phyloP scores from a whole-genome alignment of 371 early-diverging fungal species.

The Cladochytrium tenue region DNA sequence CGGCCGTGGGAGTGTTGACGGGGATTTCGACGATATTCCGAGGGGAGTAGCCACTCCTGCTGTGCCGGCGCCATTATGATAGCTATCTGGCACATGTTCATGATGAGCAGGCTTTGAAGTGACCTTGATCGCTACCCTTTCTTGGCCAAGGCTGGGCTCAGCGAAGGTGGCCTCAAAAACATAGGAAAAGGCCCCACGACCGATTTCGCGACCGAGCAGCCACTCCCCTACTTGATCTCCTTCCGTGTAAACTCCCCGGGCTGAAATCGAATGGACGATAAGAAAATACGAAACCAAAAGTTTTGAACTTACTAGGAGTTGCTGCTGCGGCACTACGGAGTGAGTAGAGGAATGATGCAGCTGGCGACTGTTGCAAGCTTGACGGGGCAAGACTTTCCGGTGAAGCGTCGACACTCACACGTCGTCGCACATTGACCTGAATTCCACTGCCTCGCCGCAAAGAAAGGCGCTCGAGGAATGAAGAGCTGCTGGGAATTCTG shows the following conservation, averaged over 20 bases:
- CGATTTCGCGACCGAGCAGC: slow-evolving; percentile 58
- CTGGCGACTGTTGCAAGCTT: not conserved
- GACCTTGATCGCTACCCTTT: slow-evolving; percentile 43
- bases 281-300: not conserved
- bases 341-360: not conserved
- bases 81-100: not conserved
- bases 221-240: slow-evolving; percentile 73
- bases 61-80: not conserved
- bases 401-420: not conserved
- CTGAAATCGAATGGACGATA: not conserved
- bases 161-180: slow-evolving; percentile 61
- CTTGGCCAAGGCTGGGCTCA: slow-evolving; percentile 15
- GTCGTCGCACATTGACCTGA: not conserved
- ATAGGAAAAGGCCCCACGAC: slow-evolving; percentile 67
- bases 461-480: not conserved
- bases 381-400: not conserved
- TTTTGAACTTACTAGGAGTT: not conserved
- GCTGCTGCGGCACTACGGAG: not conserved
- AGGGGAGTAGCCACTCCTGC: not conserved
- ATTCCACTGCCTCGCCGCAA: not conserved
- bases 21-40: not conserved
- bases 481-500: not conserved
- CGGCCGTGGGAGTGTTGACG: not conserved
- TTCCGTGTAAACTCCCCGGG: slow-evolving; percentile 25
- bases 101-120: slow-evolving; percentile 22